Evolutionary conservation across 208 protist species (phyloP).

Genomic region (Acanthamoeba triangularis): DNA sequence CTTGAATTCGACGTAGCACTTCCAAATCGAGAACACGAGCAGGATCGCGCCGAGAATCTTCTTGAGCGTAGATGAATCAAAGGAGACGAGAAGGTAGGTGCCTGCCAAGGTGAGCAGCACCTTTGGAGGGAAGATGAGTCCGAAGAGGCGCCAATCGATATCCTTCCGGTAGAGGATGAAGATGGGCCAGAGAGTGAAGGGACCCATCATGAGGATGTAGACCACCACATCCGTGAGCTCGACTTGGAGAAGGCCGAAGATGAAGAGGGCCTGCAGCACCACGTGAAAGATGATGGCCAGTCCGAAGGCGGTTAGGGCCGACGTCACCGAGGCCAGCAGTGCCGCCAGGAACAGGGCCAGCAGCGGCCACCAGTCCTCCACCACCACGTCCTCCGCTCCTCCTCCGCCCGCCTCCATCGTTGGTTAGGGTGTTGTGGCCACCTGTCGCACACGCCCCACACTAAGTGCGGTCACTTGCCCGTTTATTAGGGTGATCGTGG

Average conservation of each 20-base stretch:
- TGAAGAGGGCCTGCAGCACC: neutral
- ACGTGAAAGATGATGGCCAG: slow-evolving; percentile 63
- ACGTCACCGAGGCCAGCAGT: slow-evolving; percentile 10
- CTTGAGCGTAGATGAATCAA: slow-evolving; percentile 4
- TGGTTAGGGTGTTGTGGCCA: neutral
- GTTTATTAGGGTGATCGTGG: no score
- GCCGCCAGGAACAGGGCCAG: neutral
- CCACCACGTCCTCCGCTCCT: neutral
- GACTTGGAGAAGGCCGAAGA: slow-evolving; percentile 9
- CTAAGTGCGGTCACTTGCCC: no score
- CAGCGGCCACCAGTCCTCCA: slow-evolving; percentile 12
- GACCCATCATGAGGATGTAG: slow-evolving; percentile 29
- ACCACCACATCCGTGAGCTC: slow-evolving; percentile 20
- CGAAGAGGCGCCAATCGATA: slow-evolving; percentile 34
- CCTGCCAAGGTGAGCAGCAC: neutral
- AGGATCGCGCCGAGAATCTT: slow-evolving; percentile 15
- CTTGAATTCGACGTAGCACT: slow-evolving; percentile 19
- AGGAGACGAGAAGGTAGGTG: slow-evolving; percentile 9
- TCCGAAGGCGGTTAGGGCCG: slow-evolving; percentile 5
- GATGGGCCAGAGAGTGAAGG: slow-evolving; percentile 10
- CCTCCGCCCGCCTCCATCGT: neutral
- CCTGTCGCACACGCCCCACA: neutral
- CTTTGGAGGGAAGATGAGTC: slow-evolving; percentile 24
- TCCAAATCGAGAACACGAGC: slow-evolving; percentile 44
- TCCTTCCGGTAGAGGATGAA: slow-evolving; percentile 4